A percentile compares a stretch with the other conserved stretches of the same genome.
These are phyloP conservation scores for Alternaria postmessia DNA, from an alignment of 2,329 filamentous ascomycete genomes.

Conservation along the genomic window DNA sequence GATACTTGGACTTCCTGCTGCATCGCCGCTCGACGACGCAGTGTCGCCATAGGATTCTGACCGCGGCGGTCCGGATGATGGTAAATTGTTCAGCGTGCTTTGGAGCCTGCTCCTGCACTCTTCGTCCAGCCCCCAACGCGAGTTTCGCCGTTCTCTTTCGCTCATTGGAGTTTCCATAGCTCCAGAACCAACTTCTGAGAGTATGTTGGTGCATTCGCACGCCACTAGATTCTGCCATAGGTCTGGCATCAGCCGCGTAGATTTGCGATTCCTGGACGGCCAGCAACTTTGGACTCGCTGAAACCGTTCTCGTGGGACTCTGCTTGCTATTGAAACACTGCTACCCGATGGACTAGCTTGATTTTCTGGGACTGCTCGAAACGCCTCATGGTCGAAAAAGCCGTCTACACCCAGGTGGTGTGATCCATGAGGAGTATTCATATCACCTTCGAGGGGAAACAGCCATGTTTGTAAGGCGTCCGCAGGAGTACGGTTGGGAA, in stretches of 20 bases:
- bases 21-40: constrained; percentile 44
- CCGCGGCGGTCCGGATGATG: constrained; percentile 27
- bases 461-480: constrained; percentile 50
- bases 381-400: constrained; percentile 41
- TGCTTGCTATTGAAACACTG: constrained; percentile 48
- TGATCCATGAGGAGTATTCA: constrained; percentile 35
- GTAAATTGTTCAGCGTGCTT: constrained; percentile 36
- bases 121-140: constrained; percentile 49
- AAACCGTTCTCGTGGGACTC: constrained; percentile 50
- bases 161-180: constrained; percentile 35
- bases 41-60: constrained; percentile 43
- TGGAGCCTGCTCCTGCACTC: constrained; percentile 54
- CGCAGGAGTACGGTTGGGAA: constrained; percentile 47
- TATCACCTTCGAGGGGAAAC: constrained; percentile 44
- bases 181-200: constrained; percentile 42
- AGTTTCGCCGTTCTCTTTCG: constrained; percentile 42
- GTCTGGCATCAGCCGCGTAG: constrained; percentile 44
- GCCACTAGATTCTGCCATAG: constrained; percentile 46
- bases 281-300: constrained; percentile 51
- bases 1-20: constrained; percentile 34
- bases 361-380: constrained; percentile 33
- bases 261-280: constrained; percentile 45
- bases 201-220: constrained; percentile 45
- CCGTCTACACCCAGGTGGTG: constrained; percentile 44
- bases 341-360: constrained; percentile 46